Evolutionary conservation across 495 filamentous ascomycete genomes (phyloP), one percentile per base, ranked within the genome.

Genomic region (Cercophora sp.): DNA sequence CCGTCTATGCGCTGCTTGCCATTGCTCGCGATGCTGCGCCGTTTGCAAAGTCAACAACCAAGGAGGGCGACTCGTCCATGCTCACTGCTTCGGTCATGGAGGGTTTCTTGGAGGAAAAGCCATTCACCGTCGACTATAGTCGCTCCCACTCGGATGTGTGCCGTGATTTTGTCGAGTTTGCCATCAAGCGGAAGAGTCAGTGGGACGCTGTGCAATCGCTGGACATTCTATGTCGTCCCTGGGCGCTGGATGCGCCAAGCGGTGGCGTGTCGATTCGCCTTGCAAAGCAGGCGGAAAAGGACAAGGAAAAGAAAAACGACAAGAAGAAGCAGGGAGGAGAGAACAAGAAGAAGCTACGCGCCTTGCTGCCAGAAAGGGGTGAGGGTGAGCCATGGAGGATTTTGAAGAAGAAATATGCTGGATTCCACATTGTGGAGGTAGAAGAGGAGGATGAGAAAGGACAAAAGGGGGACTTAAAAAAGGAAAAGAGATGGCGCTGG

Each of bases 181-280:
- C 34, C 18, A 66, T 69, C 35, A n/a, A 57, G 3, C 49, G 46
- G 25, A 58, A 56, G 24, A 44, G 25, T 8, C 27, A 29, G 25
- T 47, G n/a, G n/a, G 51, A 58, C 24, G 27, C 50, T 0, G 24
- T 42, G 11, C 32, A 60, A 8, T 61, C 64, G 5, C 57, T 69
- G 1, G 64, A 67, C 44, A 67, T 69, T 35, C 54, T 69, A 1
- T 67, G 61, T 20, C 59, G 66, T 5, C 62, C 61, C n/a, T 68
- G 63, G 65, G 63, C 65, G 8, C 58, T 29, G 8, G 11, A 46
- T 1, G 18, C 40, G 19, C 24, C 42, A 25, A 45, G 4, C 52
- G 1, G 47, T 18, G 11, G 5, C n/a, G n/a, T n/a, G 8, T 24
- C 37, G 23, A 2, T 24, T 36, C 47, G 43, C 16, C 22, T 0